Conservation (phyloP, 2,329 filamentous ascomycete species). For the Trichoderma brevicompactum region DNA sequence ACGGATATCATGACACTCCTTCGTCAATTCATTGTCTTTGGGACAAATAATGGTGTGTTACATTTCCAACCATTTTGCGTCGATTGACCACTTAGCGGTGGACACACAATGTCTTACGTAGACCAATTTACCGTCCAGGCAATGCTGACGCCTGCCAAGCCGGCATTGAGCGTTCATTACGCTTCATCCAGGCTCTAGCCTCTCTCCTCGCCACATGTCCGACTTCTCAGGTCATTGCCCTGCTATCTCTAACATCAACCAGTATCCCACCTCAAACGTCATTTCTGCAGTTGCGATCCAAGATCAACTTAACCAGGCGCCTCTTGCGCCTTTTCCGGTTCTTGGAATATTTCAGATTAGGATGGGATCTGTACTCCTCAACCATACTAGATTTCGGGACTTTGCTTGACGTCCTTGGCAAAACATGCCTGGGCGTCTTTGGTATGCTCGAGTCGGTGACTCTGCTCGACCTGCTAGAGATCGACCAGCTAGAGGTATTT, state of each 20-base stretch:
- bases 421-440: conserved; percentile 67
- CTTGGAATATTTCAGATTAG: conserved; percentile 60
- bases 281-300: conserved; percentile 44
- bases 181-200: conserved; percentile 58
- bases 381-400: conserved; percentile 40
- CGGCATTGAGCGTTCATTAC: conserved; percentile 64
- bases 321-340: conserved; percentile 73
- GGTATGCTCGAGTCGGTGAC: conserved; percentile 68
- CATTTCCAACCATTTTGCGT: not conserved
- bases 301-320: conserved; percentile 58
- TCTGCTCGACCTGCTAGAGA: conserved; percentile 56
- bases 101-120: not conserved
- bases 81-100: not conserved
- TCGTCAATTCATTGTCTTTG: conserved; percentile 25
- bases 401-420: conserved; percentile 60
- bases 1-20: not conserved
- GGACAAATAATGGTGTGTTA: conserved; percentile 25
- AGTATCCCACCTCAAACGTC: conserved; percentile 40
- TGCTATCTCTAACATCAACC: conserved; percentile 37
- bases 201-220: conserved; percentile 55
- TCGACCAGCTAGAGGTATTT: conserved; percentile 56
- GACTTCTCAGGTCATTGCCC: conserved; percentile 42
- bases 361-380: conserved; percentile 49
- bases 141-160: conserved; percentile 23
- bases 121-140: not conserved